phyloP scores from a whole-genome alignment of 1,284 basidiomycete genomes.

The Rhodotorula mucilaginosa region DNA sequence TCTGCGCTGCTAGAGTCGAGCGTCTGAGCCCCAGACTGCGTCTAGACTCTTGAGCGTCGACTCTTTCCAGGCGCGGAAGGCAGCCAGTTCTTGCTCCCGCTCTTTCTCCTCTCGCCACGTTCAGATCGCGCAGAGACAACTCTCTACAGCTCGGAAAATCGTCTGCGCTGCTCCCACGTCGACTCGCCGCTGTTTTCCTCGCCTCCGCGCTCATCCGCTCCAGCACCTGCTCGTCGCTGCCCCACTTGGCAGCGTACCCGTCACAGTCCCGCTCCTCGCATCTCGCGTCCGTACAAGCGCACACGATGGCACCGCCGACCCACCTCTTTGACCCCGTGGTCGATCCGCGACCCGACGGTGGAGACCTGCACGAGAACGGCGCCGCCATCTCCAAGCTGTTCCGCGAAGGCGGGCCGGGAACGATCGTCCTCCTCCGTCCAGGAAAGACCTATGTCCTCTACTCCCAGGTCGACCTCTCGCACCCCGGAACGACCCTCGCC shows the following conservation, averaged over 20 bases:
- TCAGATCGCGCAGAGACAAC: neutral
- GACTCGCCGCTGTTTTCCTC: neutral
- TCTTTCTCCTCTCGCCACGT: neutral
- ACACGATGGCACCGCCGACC: conserved; percentile 16
- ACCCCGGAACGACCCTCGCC: conserved; percentile 38
- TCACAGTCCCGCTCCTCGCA: neutral
- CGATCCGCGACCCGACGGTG: conserved; percentile 1
- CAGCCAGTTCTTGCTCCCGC: too few species aligned
- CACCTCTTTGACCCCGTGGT: conserved; percentile 31
- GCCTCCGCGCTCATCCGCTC: too few species aligned
- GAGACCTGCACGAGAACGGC: conserved; percentile 29
- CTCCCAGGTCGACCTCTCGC: conserved; percentile 33
- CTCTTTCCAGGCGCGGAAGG: neutral
- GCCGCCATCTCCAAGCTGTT: conserved; percentile 38
- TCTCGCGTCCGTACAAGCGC: neutral
- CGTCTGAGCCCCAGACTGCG: too few species aligned
- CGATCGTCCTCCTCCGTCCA: conserved; percentile 37
- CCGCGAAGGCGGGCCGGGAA: conserved; percentile 35
- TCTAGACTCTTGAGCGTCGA: too few species aligned
- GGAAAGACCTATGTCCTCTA: conserved; percentile 32
- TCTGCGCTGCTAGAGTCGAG: too few species aligned
- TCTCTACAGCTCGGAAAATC: neutral
- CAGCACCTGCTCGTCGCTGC: neutral
- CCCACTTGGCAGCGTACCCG: neutral
- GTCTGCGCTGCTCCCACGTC: neutral